These are phyloP conservation scores for Xylariaceae sp. DNA, from an alignment of 2,329 filamentous ascomycete genomes.

Conservation along the genomic window DNA sequence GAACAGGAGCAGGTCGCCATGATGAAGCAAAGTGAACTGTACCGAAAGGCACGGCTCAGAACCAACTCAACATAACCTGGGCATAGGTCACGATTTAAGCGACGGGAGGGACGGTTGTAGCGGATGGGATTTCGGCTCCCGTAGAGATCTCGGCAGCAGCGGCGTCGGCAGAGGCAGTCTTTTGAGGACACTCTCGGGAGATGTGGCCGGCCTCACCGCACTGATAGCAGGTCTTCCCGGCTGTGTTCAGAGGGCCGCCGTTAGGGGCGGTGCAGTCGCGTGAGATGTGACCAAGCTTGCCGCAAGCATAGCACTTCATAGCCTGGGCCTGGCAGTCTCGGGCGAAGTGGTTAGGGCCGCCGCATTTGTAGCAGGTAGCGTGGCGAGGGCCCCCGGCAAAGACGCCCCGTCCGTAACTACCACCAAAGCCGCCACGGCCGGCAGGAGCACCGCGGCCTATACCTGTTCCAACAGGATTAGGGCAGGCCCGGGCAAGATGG, in stretches of 20 bases:
- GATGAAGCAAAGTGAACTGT: constrained; percentile 4
- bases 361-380: constrained; percentile 71
- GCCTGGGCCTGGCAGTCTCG: constrained; percentile 97
- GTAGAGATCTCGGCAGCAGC: constrained; percentile 36
- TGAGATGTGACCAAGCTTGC: constrained; percentile 91
- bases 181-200: constrained; percentile 86
- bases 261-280: constrained; percentile 94
- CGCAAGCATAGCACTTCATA: constrained; percentile 98
- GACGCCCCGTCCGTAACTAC: constrained; percentile 63
- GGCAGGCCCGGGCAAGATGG: constrained; percentile 89
- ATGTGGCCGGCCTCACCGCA: constrained; percentile 96
- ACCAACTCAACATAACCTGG: constrained; percentile 4
- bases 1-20: neutral
- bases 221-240: constrained; percentile 97
- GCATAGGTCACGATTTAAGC: constrained; percentile 26
- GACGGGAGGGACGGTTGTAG: constrained; percentile 31
- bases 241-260: constrained; percentile 89
- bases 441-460: constrained; percentile 64
- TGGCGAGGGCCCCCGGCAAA: constrained; percentile 66
- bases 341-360: constrained; percentile 94
- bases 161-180: constrained; percentile 38
- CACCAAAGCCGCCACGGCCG: constrained; percentile 63
- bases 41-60: neutral
- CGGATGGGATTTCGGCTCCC: constrained; percentile 29
- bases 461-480: constrained; percentile 61